Base-by-base conservation (phyloP, 345 rosid species). In the Moringa oleifera region DNA sequence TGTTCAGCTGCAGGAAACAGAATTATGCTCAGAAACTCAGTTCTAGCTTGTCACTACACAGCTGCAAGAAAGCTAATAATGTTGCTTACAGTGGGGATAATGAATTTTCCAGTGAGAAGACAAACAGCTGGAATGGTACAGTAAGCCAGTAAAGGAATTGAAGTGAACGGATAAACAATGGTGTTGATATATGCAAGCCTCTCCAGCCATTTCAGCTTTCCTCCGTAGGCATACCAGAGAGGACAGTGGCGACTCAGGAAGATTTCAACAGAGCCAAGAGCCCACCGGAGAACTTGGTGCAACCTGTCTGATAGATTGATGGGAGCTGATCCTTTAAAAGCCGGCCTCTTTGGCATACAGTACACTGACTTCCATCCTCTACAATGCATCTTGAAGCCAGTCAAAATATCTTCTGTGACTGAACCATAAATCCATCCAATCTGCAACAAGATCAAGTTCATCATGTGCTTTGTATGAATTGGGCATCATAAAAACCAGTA, bases 391-490 rank as follows among this genome's bases (percentile, higher is more conserved):
- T 83, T 90, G 70, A 93, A 90, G 21, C 98, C 97, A 9, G 96
- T 87, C 50, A 93, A 69, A 52, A 92, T 92, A 63, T 92, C 96
- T 68, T 92, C 98, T 23, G 98, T 91, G 0, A 91, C 78, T 4
- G 97, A 91, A 50, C 98, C 98, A 22, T 92, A 92, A 24, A 92
- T 92, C 98, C 98, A 92, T 63, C 98, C 98, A 25, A 92, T 86
- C 98, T 91, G 83, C 46, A 62, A 61, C 59, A 1, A 23, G 33
- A 63, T 20, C 25, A 59, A 41, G 55, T 50, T 55, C 22, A 41
- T 15, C 18, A 23, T 33, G 5, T 33, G 37, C 37, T 33, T 33
- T 33, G 11, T 33, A 33, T 33, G 37, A 33, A 11, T 33, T 33
- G 37, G 11, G 11, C 11, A 4, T 11, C 37, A 33, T 33, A 33